These are phyloP conservation scores for Fusarium aywerte DNA, from an alignment of 2,329 filamentous ascomycete species.

Conservation along the genomic window DNA sequence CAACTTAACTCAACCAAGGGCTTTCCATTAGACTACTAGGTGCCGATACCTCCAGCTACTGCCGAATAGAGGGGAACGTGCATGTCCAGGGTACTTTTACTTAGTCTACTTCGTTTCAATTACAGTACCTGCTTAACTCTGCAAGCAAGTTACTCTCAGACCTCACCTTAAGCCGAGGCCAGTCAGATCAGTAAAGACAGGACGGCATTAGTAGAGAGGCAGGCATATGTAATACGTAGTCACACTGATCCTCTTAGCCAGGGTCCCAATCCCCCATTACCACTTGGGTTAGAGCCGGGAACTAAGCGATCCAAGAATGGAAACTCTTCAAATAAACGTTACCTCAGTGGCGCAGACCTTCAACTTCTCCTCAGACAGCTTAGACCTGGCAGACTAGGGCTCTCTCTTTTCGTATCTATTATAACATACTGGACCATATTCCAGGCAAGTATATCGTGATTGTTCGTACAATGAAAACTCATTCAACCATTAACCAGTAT, in stretches of 20 bases:
- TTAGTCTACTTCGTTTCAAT: not conserved
- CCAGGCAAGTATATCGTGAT: not conserved
- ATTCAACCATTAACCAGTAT: not conserved
- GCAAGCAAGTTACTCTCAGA: constrained; percentile 5
- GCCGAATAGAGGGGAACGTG: constrained; percentile 6
- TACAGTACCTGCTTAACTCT: constrained; percentile 7
- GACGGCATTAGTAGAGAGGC: not conserved
- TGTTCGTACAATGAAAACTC: not conserved
- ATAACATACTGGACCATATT: not conserved
- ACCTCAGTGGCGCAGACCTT: constrained; percentile 33
- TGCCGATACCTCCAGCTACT: constrained; percentile 2
- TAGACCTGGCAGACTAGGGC: not conserved
- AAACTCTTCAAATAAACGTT: constrained; percentile 25
- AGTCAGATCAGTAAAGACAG: not conserved
- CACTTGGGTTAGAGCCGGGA: constrained; percentile 33
- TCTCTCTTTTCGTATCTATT: not conserved
- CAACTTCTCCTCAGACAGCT: not conserved
- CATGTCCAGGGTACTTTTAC: not conserved
- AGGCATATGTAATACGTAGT: not conserved
- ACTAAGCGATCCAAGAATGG: constrained; percentile 39
- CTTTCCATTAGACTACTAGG: not conserved
- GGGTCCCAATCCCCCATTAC: constrained; percentile 25
- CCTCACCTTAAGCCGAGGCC: not conserved
- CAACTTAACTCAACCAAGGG: not conserved
- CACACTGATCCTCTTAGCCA: constrained; percentile 6